Base-by-base conservation (phyloP, 768 basidiomycete genomes). In the Lactifluus rugatus region DNA sequence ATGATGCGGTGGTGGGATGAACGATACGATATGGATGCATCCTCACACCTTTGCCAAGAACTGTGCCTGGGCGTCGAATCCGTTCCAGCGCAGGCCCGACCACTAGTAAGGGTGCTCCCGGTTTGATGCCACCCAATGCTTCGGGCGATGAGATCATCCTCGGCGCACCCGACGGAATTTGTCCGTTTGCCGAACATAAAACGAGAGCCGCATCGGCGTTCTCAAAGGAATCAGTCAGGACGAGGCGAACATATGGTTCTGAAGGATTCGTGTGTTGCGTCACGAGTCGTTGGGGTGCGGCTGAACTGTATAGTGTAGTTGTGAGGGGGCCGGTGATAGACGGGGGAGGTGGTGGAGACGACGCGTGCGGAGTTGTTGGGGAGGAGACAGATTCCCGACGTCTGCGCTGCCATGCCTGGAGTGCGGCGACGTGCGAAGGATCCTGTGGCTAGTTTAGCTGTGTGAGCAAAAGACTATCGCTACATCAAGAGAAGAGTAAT, bases 21-120 rank as follows among this genome's bases (percentile, higher is more conserved):
- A 72, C 68, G 34, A 81, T 70, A 61, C 77, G 77, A 67, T 84
- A 86, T 2, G 84, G 83, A 60, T 81, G 78, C 8, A 85, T 62
- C 21, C 79, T 74, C 9, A 77, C 73, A 37, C 79, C 78, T 59
- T 74, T 75, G 14, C 73, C 70, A 26, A 81, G 60, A 17, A 68
- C 74, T 9, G 71, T 67, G 34, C 72, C 68, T 1, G 75, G 71
- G 11, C 75, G 70, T 53, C 81, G 79, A 48, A 83, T 69, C 19
- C 71, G 68, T 44, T 75, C 70, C 16, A 82, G 64, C 0, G 77
- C 76, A 1, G 73, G 71, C 1, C 82, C 83, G 14, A 81, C 73
- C 52, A 82, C 68, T 34, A 85, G 72, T 23, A 81, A 65, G 0
- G 76, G 70, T 49, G 54, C 36, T 34, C 58, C 64, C 9, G 55